Evolutionary conservation across 2,329 filamentous ascomycete species (phyloP).

Genomic region (Hypoxylon sp.): DNA sequence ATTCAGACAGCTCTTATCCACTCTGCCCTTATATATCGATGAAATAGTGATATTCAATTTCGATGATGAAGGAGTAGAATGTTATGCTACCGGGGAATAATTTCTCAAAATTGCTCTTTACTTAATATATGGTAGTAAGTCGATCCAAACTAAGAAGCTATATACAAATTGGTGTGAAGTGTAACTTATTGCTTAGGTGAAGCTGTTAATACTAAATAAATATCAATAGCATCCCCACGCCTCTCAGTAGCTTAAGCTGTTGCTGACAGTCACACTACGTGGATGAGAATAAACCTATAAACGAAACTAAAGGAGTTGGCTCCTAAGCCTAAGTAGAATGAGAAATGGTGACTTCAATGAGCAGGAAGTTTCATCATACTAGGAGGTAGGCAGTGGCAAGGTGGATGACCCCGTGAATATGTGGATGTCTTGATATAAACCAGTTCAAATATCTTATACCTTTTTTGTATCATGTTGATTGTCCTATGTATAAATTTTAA

Average conservation of each 20-base stretch:
- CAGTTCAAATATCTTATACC: not conserved
- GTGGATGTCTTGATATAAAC: not conserved
- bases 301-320: not conserved
- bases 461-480: too few relatives aligned
- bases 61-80: not conserved
- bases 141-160: not conserved
- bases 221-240: not conserved
- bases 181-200: not conserved
- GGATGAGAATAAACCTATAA: not conserved
- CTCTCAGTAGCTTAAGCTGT: not conserved
- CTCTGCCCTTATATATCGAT: not conserved
- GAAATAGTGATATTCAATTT: not conserved
- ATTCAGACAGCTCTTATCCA: not conserved
- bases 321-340: not conserved
- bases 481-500: conserved; percentile 1
- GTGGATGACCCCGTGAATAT: not conserved
- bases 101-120: too few relatives aligned
- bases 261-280: not conserved
- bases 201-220: not conserved
- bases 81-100: too few relatives aligned
- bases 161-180: not conserved
- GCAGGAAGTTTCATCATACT: not conserved
- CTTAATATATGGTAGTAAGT: too few relatives aligned
- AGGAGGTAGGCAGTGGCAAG: too few relatives aligned
- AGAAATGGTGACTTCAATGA: not conserved